Percentiles rank a stretch among this genome's conserved stretches.
Evolutionary conservation across 257 asterid genomes (phyloP).

Genomic region (Jacaranda mimosifolia): DNA sequence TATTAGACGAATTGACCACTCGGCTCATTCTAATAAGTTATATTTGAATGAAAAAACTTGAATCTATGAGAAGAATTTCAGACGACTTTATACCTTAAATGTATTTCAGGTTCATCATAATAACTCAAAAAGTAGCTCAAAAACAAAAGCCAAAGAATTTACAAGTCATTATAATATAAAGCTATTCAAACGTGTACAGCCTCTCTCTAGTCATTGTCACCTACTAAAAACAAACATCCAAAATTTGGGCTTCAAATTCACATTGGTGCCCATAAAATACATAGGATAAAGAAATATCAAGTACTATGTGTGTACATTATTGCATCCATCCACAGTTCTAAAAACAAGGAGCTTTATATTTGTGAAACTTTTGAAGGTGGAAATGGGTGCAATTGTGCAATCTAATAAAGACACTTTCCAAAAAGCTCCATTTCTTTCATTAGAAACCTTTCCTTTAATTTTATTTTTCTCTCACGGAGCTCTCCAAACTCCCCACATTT

Average conservation of each 20-base stretch:
- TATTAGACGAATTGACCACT: too few relatives aligned
- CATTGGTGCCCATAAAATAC: neutral
- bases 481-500: neutral
- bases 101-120: too few relatives aligned
- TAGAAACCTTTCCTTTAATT: slow-evolving; percentile 22
- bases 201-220: too few relatives aligned
- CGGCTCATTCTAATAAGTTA: too few relatives aligned
- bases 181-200: too few relatives aligned
- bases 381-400: slow-evolving; percentile 32
- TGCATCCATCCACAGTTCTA: slow-evolving; percentile 32
- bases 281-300: slow-evolving; percentile 3
- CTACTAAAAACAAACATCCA: too few relatives aligned
- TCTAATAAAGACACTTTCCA: slow-evolving; percentile 42
- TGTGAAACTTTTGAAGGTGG: slow-evolving; percentile 3
- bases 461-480: slow-evolving; percentile 2
- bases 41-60: too few relatives aligned
- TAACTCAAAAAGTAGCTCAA: too few relatives aligned
- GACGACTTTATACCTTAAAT: too few relatives aligned
- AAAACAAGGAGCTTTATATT: slow-evolving; percentile 3
- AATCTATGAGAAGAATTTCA: too few relatives aligned
- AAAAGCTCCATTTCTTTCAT: slow-evolving; percentile 44
- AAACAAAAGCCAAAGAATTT: too few relatives aligned
- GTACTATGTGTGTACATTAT: slow-evolving; percentile 11
- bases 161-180: too few relatives aligned
- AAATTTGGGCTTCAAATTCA: neutral